These are phyloP conservation scores for Thermothelomyces thermophilus DNA, from an alignment of 2,329 filamentous ascomycete genomes.

Conservation along the genomic window DNA sequence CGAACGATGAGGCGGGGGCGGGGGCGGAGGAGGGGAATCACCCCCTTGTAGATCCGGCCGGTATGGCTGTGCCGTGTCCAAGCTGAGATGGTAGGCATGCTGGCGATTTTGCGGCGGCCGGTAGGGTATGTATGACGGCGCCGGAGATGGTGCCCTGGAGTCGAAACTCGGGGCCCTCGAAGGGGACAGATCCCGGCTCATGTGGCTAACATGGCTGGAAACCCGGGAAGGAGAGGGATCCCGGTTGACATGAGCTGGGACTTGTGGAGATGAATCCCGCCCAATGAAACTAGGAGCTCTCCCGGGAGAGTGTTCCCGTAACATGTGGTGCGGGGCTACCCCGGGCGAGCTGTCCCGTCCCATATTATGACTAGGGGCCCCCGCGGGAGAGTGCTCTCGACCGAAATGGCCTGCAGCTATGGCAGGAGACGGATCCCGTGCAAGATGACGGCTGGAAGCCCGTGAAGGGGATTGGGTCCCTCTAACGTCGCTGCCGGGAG, in stretches of 20 bases:
- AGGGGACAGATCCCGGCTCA: constrained; percentile 13
- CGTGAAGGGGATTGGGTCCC: constrained; percentile 10
- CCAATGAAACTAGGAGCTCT: background rate
- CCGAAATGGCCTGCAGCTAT: no score
- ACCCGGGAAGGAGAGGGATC: constrained; percentile 20
- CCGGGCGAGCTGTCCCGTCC: background rate
- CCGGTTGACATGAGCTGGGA: background rate
- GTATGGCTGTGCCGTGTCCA: constrained; percentile 13
- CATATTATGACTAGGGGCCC: background rate
- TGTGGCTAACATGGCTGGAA: no score
- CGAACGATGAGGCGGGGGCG: constrained; percentile 70
- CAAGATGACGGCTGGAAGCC: constrained; percentile 1
- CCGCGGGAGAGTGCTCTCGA: no score
- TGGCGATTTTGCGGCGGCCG: constrained; percentile 23
- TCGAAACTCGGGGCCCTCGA: constrained; percentile 34
- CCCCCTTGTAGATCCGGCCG: constrained; percentile 23
- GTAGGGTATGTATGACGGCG: constrained; percentile 24
- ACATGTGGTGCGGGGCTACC: background rate
- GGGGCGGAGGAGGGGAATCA: constrained; percentile 67
- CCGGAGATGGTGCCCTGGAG: constrained; percentile 24
- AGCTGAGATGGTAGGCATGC: constrained; percentile 18
- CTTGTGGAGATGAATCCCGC: background rate
- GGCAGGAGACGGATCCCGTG: constrained; percentile 12
- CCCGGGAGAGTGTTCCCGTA: constrained; percentile 19
- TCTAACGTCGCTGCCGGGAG: constrained; percentile 30